A percentile compares a stretch with the other conserved stretches of the same genome.
phyloP scores from a whole-genome alignment of 1,139 yeast genomes.

The Diutina siamensis region DNA sequence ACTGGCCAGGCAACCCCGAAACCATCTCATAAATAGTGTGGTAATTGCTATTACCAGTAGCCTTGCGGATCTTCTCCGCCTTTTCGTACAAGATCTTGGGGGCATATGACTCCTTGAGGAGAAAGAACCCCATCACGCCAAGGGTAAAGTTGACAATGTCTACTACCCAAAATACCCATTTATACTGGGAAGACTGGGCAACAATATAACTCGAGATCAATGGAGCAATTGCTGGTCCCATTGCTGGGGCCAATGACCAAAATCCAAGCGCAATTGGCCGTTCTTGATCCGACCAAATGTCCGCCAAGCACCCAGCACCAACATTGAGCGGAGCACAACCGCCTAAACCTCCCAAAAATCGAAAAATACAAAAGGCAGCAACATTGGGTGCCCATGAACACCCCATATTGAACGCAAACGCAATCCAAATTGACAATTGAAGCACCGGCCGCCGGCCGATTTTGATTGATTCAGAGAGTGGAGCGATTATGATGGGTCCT shows the following conservation, averaged over 20 bases:
- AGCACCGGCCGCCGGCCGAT: slow-evolving; percentile 42
- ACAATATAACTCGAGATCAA: slow-evolving; percentile 20
- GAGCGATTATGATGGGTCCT: slow-evolving; percentile 50
- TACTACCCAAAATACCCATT: slow-evolving; percentile 53
- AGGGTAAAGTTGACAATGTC: slow-evolving; percentile 42
- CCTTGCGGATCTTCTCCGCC: slow-evolving; percentile 30
- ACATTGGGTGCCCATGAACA: slow-evolving; percentile 44
- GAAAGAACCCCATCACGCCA: slow-evolving; percentile 30
- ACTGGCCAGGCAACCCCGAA: slow-evolving; percentile 27
- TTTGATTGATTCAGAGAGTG: slow-evolving; percentile 42
- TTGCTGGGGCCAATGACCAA: slow-evolving; percentile 46
- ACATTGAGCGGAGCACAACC: slow-evolving; percentile 56
- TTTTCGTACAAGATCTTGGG: slow-evolving; percentile 40
- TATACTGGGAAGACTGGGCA: slow-evolving; percentile 31
- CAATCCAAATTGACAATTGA: slow-evolving; percentile 37
- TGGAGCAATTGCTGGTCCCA: slow-evolving; percentile 28
- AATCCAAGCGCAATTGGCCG: slow-evolving; percentile 48
- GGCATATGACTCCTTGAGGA: slow-evolving; percentile 46
- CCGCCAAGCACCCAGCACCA: slow-evolving; percentile 69
- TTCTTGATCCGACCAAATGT: slow-evolving; percentile 38
- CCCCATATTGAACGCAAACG: slow-evolving; percentile 43
- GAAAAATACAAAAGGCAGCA: slow-evolving; percentile 43
- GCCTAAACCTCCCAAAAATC: slow-evolving; percentile 54
- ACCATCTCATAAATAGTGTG: slow-evolving; percentile 44
- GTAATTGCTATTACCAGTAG: slow-evolving; percentile 43